These are phyloP conservation scores for Kwoniella botswanensis DNA, from an alignment of 768 basidiomycete species.

Conservation along the genomic window DNA sequence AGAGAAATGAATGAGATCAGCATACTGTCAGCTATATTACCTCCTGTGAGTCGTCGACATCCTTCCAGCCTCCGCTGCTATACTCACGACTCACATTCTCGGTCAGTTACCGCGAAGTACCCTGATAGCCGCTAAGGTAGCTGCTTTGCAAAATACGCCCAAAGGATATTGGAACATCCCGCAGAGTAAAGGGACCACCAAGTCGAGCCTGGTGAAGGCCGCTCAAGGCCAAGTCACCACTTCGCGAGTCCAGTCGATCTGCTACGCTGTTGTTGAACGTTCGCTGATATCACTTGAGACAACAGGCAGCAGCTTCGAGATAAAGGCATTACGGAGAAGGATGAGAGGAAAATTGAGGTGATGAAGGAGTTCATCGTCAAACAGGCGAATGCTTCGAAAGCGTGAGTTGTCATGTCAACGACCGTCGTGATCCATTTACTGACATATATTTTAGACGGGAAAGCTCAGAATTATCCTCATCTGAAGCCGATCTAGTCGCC, in stretches of 20 bases:
- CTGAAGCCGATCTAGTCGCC: constrained; percentile 30
- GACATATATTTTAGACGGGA: constrained; percentile 36
- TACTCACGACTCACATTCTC: neutral
- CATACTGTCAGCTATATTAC: constrained; percentile 75
- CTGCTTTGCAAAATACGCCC: constrained; percentile 85
- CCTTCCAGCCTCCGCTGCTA: neutral
- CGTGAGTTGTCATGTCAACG: constrained; percentile 61
- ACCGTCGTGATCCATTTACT: neutral
- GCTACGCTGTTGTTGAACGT: neutral
- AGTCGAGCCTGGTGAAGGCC: constrained; percentile 27
- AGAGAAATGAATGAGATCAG: constrained; percentile 73
- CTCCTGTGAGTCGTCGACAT: constrained; percentile 66
- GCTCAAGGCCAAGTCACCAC: constrained; percentile 12
- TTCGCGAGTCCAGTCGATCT: constrained; percentile 23
- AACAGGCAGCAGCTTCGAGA: constrained; percentile 29
- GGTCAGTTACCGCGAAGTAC: constrained; percentile 69
- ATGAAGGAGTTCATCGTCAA: constrained; percentile 88
- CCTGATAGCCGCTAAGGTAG: constrained; percentile 81
- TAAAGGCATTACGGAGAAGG: constrained; percentile 77
- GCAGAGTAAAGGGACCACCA: constrained; percentile 36
- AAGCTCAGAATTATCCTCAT: constrained; percentile 6
- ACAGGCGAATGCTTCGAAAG: constrained; percentile 76
- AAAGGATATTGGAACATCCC: constrained; percentile 76
- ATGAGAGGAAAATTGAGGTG: constrained; percentile 84
- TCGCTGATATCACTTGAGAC: neutral